These are phyloP conservation scores for Thalia dealbata DNA, from an alignment of 176 grass and related monocot species.

Conservation along the genomic window DNA sequence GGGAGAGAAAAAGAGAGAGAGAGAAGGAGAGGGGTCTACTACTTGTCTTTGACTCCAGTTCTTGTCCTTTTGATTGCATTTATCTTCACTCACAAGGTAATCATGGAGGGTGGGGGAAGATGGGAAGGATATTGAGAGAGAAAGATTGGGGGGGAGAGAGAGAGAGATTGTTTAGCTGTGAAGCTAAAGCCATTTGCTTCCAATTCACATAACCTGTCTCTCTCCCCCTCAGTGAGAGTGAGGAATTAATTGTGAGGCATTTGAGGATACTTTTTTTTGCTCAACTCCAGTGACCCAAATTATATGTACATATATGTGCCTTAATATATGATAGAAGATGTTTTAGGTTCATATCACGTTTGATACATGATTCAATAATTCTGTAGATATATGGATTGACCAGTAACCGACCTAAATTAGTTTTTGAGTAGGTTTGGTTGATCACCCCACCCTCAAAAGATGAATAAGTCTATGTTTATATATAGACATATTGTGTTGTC, in stretches of 20 bases:
- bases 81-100: conserved; percentile 83
- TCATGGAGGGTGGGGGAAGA: conserved; percentile 35
- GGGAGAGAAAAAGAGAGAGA: conserved; percentile 9
- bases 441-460: no score
- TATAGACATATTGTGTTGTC: no score
- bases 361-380: no score
- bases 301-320: no score
- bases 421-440: no score
- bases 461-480: no score
- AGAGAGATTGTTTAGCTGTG: conserved; percentile 58
- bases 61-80: conserved; percentile 61
- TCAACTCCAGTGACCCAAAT: no score
- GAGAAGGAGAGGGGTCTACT: conserved; percentile 36
- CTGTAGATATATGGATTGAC: no score
- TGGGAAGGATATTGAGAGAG: not conserved
- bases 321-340: no score
- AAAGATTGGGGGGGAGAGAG: conserved; percentile 18
- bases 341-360: no score
- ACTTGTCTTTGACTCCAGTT: conserved; percentile 99
- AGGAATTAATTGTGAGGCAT: not conserved
- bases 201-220: conserved; percentile 58
- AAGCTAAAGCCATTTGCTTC: conserved; percentile 79
- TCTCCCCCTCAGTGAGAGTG: conserved; percentile 21
- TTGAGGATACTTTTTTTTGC: no score
- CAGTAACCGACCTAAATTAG: no score